Percentiles rank a stretch among this genome's conserved stretches.
Conservation (phyloP, 371 early-diverging fungal species). For the Mucor sp. region DNA sequence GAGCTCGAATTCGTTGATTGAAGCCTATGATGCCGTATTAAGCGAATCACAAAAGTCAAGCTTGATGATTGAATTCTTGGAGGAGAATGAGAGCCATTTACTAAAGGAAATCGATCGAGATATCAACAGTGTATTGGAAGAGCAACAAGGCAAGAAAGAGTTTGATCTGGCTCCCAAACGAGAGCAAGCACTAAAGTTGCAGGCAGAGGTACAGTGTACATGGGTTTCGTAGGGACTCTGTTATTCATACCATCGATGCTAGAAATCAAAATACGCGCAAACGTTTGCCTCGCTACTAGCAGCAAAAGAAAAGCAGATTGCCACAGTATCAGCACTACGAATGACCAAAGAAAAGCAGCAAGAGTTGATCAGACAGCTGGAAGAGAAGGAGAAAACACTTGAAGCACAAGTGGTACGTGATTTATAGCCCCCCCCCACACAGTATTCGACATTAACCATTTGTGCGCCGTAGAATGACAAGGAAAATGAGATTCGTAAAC, state of each 20-base stretch:
- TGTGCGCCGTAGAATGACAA: conserved; percentile 15
- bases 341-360: conserved; percentile 72
- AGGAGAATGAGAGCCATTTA: conserved; percentile 59
- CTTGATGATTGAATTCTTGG: conserved; percentile 18
- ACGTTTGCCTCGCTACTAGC: conserved; percentile 70
- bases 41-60: conserved; percentile 13
- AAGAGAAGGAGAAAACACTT: conserved; percentile 74
- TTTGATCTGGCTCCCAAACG: conserved; percentile 75
- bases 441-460: not conserved
- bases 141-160: conserved; percentile 76
- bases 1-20: conserved; percentile 7
- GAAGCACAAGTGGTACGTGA: conserved; percentile 59
- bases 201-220: conserved; percentile 59
- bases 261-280: conserved; percentile 73
- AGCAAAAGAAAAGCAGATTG: conserved; percentile 66
- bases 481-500: conserved; percentile 20
- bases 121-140: conserved; percentile 80
- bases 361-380: conserved; percentile 68
- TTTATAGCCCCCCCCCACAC: not conserved
- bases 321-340: conserved; percentile 68
- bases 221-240: no score
- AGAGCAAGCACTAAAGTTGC: conserved; percentile 72
- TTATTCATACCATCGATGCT: not conserved
- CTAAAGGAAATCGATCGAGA: conserved; percentile 74
- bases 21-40: conserved; percentile 8